Evolutionary conservation across 192 early-diverging fungal genomes (phyloP), one percentile per base, ranked within the genome.

Genomic region (Entomortierella parvispora): DNA sequence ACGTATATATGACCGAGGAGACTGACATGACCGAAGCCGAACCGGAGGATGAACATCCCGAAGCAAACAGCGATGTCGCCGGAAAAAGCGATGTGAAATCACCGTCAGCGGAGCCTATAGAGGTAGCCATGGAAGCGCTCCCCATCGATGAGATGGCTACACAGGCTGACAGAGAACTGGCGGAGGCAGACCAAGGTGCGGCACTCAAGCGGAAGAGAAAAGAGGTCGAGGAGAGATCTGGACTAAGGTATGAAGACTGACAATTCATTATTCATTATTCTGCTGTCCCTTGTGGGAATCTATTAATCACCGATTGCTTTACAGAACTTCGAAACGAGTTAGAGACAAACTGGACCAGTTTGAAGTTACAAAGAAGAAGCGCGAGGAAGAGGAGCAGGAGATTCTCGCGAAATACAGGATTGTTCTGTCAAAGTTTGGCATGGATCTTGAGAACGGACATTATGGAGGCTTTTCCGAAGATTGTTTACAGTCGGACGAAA

Each of bases 321-420:
- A 33, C 64, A 77, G 74, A n/a, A 77, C 74, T 28, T 77, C 74
- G 15, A 77, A 77, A 29, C 65, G 74, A 17, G 74, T 77, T 5
- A 22, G 74, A 5, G 74, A 77, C 31, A 77, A 77, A 45, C 42
- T 77, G 42, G 74, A 77, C 20, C 74, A 77, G 28, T 77, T 77
- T 33, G 74, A 77, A n/a, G 74, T 68, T 4, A 77, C 74, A 4
- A 77, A 77, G 25, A 62, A 67, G 48, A 68, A 77, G 32, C 74
- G 74, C 37, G 65, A 77, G 40, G 74, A 77, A 31, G 74, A 77
- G n/a, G 74, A 77, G 31, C 60, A 58, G 18, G 74, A 68, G 28
- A 77, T 68, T 8, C 23, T 77, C n/a, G 60, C 74, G 14, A 77
- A 77, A 47, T 77, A 77, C 47, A 54, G 60, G 32, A 45, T 77